phyloP scores from a whole-genome alignment of 306 rosid species.

The Rosa rugosa region DNA sequence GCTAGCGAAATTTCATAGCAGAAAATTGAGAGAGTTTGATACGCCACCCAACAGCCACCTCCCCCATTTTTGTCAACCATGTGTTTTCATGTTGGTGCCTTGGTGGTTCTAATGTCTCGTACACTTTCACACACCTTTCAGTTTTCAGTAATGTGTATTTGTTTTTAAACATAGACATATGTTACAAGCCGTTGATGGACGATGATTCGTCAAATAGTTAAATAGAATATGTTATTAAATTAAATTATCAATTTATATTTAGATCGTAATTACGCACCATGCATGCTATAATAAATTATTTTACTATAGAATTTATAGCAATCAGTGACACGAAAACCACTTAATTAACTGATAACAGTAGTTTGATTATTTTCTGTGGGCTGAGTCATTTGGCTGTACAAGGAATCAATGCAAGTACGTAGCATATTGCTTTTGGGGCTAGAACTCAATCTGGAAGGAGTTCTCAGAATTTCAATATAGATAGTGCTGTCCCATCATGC shows the following conservation, averaged over 20 bases:
- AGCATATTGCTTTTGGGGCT: not conserved
- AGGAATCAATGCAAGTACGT: not conserved
- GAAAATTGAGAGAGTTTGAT: slow-evolving; percentile 11
- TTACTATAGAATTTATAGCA: not conserved
- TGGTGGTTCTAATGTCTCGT: not conserved
- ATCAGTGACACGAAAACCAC: not conserved
- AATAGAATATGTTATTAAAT: not conserved
- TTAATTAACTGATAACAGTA: not conserved
- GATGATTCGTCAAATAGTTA: not conserved
- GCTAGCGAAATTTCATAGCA: slow-evolving; percentile 16
- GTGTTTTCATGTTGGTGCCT: slow-evolving; percentile 1
- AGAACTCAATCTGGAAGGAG: not conserved
- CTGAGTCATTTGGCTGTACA: not conserved
- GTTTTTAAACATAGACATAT: not conserved
- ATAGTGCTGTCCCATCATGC: slow-evolving; percentile 2
- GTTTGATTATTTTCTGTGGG: not conserved
- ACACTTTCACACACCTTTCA: slow-evolving; percentile 8
- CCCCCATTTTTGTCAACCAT: slow-evolving; percentile 19
- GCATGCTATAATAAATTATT: not conserved
- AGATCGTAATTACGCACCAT: too few relatives aligned
- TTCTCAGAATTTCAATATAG: not conserved
- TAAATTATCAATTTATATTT: not conserved
- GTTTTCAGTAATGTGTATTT: not conserved
- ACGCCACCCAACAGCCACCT: slow-evolving; percentile 31
- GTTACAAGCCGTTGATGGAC: not conserved